Percentiles rank a stretch among this genome's conserved stretches.
phyloP scores from a whole-genome alignment of 768 basidiomycete genomes.

The Dentipellis sp. region DNA sequence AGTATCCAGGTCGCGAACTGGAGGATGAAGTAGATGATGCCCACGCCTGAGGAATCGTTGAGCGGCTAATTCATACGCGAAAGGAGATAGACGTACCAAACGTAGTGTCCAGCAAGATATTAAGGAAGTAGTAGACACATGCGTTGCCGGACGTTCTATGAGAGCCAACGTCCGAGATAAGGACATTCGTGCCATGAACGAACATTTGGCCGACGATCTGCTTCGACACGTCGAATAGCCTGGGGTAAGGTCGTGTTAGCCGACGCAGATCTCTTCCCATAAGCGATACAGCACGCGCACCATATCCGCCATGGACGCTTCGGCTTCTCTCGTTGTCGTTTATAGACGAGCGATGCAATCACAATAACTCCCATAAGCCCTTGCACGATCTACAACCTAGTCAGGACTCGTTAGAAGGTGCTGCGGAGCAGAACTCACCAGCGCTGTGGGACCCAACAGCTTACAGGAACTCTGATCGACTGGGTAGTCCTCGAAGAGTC shows the following conservation, averaged over 20 bases:
- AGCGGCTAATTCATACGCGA: not conserved
- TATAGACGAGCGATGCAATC: conserved; percentile 78
- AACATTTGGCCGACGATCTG: conserved; percentile 83
- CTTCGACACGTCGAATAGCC: conserved; percentile 91
- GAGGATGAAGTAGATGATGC: conserved; percentile 66
- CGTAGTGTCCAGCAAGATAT: conserved; percentile 87
- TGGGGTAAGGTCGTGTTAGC: conserved; percentile 20
- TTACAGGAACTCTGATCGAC: conserved; percentile 35
- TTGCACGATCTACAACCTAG: conserved; percentile 56
- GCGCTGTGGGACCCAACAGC: conserved; percentile 38
- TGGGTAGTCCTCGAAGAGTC: conserved; percentile 24
- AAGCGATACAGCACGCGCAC: conserved; percentile 29
- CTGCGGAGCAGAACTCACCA: conserved; percentile 22
- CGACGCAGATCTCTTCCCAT: not conserved
- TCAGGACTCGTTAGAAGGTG: not conserved
- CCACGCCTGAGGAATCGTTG: conserved; percentile 50
- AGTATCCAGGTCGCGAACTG: conserved; percentile 56
- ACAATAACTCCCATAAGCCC: conserved; percentile 86
- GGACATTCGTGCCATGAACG: conserved; percentile 69
- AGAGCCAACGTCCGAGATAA: conserved; percentile 73
- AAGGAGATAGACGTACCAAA: conserved; percentile 46
- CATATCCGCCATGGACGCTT: conserved; percentile 92
- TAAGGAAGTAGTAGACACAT: conserved; percentile 87
- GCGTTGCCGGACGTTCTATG: conserved; percentile 67
- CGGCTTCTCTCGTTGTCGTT: conserved; percentile 77